A percentile compares a stretch with the other conserved stretches of the same genome.
These are phyloP conservation scores for Coemansia sp. DNA, from an alignment of 192 early-diverging fungal species.

Conservation along the genomic window DNA sequence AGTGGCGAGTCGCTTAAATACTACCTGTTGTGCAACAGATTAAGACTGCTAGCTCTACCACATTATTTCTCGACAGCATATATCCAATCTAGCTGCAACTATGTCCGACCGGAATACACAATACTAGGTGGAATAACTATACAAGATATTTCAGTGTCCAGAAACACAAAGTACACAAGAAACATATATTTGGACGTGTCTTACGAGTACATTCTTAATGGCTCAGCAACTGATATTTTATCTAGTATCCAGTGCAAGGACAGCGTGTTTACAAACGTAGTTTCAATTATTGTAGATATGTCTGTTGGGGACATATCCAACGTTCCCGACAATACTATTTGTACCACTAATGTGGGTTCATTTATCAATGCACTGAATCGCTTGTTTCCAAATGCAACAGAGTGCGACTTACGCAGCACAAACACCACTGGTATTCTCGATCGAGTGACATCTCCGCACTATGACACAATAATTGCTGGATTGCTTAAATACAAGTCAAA, in stretches of 20 bases:
- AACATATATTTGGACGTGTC: neutral
- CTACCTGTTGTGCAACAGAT: neutral
- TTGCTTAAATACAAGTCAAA: neutral
- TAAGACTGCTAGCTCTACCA: neutral
- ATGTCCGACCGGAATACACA: neutral
- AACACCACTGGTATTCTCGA: neutral
- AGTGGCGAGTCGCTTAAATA: neutral
- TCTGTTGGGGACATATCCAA: neutral
- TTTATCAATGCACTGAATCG: neutral
- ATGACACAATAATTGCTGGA: neutral
- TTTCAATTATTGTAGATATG: neutral
- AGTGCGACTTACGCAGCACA: neutral
- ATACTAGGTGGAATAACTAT: neutral
- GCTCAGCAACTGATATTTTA: neutral
- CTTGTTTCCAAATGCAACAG: neutral
- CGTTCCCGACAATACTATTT: neutral
- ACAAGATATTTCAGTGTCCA: neutral
- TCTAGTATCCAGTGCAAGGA: neutral
- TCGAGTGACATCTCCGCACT: neutral
- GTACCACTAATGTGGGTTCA: neutral
- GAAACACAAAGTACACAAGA: neutral
- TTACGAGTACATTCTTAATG: neutral
- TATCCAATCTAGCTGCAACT: neutral
- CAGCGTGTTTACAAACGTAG: neutral
- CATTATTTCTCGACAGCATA: neutral